Evolutionary conservation across 495 filamentous ascomycete species (phyloP).

Genomic region (Xylaria venustula): DNA sequence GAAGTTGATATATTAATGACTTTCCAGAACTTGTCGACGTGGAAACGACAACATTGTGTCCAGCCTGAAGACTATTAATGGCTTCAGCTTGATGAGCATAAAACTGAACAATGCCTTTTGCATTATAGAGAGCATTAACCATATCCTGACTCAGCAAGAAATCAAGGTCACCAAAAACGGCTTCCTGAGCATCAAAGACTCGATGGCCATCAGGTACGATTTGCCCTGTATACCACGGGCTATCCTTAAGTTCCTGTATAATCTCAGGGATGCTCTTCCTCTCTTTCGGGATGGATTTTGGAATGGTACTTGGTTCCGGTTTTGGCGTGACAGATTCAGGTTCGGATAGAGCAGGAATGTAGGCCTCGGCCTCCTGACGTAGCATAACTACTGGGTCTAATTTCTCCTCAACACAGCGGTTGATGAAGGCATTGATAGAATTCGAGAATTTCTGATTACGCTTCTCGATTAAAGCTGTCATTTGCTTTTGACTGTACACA

Average conservation of each 20-base stretch:
- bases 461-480: constrained; percentile 88
- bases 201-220: constrained; percentile 94
- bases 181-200: constrained; percentile 83
- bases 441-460: constrained; percentile 80
- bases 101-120: constrained; percentile 77
- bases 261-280: constrained; percentile 83
- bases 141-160: constrained; percentile 87
- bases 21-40: constrained; percentile 97
- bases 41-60: constrained; percentile 84
- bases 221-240: constrained; percentile 86
- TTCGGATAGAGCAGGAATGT: constrained; percentile 43
- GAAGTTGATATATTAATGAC: constrained; percentile 93
- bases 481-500: constrained; percentile 87
- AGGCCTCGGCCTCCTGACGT: constrained; percentile 48
- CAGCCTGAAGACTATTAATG: constrained; percentile 83
- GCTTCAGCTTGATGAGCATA: constrained; percentile 95
- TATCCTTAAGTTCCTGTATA: constrained; percentile 74
- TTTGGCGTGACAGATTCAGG: constrained; percentile 26
- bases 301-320: constrained; percentile 43
- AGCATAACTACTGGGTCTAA: constrained; percentile 69
- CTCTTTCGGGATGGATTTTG: constrained; percentile 74
- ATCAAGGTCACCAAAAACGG: constrained; percentile 79
- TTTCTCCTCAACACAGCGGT: constrained; percentile 62
- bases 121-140: constrained; percentile 93
- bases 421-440: constrained; percentile 75